Conservation (phyloP, 78 protist species). For the Dictyostelium brefeldianum region DNA sequence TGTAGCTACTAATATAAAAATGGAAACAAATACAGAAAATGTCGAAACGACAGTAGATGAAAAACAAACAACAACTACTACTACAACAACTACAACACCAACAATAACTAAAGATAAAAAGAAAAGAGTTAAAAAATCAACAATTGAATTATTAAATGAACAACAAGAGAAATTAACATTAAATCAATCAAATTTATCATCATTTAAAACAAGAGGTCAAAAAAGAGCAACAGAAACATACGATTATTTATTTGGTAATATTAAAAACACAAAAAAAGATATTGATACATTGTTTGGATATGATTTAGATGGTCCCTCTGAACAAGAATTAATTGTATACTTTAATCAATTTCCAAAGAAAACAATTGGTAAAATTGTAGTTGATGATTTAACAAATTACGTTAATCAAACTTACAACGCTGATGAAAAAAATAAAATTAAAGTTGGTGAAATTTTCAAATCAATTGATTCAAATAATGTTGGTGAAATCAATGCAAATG, state of each 20-base stretch:
- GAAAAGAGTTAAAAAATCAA: too few species aligned
- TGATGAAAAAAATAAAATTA: neutral
- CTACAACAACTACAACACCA: too few species aligned
- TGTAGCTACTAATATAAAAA: too few species aligned
- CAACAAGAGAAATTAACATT: too few species aligned
- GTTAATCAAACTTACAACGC: slow-evolving; percentile 28
- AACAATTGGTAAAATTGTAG: neutral
- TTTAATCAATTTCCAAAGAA: slow-evolving; percentile 29
- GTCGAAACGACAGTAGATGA: too few species aligned
- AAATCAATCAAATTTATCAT: neutral
- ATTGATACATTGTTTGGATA: slow-evolving; percentile 35
- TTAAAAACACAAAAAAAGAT: slow-evolving; percentile 5
- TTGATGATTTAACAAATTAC: slow-evolving; percentile 10
- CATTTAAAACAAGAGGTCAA: neutral
- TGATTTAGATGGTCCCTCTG: slow-evolving; percentile 59
- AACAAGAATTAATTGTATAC: slow-evolving; percentile 21
- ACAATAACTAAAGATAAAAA: too few species aligned
- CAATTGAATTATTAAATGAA: too few species aligned
- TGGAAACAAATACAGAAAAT: too few species aligned
- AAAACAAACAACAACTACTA: too few species aligned
- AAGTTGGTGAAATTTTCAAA: slow-evolving; percentile 5
- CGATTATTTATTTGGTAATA: slow-evolving; percentile 33
- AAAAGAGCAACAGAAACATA: slow-evolving; percentile 14
- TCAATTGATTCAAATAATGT: neutral
- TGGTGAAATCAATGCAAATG: slow-evolving; percentile 44